Evolutionary conservation across 768 basidiomycete genomes (phyloP), one percentile per base, ranked within the genome.

Genomic region (Boletus patriciae): DNA sequence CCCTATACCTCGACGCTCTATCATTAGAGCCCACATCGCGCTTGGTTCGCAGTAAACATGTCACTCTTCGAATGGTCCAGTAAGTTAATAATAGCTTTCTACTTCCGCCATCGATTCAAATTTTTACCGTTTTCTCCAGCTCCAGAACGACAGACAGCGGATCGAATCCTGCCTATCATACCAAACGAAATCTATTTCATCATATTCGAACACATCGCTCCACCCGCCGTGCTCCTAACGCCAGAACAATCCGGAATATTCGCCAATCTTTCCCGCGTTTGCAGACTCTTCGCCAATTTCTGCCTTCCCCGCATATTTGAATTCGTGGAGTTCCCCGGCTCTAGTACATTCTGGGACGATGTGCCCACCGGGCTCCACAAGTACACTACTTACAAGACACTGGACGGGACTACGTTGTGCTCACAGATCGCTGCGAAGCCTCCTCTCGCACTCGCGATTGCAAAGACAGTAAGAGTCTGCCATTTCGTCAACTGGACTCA

Each of bases 151-250:
- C 61, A 52, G 4, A 45, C 10, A 3, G 59, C 12, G 1, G 31
- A 47, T 3, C 57, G 47, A 23, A 11, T 8, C 8, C 58, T 75
- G 12, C 60, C 70, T 1, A 61, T 70, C 6, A 40, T 82, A 52
- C 80, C 80, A 3, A 74, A 72, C 56, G 80, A 82, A 56, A 68
- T 81, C 6, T 62, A 70, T n/a, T n/a, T n/a, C n/a, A n/a, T n/a
- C 49, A 78, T 81, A 19, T 72, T 79, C 45, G 69, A 68, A n/a
- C 63, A 66, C 34, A 41, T 80, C 6, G 60, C 58, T 34, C 67
- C 70, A 21, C 47, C 63, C 0, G 61, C 1, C 53, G 34, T 54
- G n/a, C n/a, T n/a, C n/a, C 58, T 40, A 11, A 46, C 46, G 8
- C n/a, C 49, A 4, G 62, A 74, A n/a, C 10, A 58, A 31, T 18